Conservation (phyloP, 169 alveolate species). For the Cryptosporidium baileyi region DNA sequence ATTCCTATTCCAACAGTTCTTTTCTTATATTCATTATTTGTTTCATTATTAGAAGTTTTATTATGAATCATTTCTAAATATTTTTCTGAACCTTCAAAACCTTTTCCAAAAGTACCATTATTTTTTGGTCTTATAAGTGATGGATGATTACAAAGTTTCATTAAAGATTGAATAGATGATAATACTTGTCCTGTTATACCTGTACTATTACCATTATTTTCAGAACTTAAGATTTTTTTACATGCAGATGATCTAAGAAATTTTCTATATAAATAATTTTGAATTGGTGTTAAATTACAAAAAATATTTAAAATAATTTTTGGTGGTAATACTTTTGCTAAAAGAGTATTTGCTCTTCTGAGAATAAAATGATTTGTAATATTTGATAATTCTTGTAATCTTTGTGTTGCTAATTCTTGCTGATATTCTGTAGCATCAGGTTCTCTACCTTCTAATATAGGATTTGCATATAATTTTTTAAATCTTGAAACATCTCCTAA, state of each 20-base stretch:
- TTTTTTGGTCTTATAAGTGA: conserved; percentile 71
- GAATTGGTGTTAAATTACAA: conserved; percentile 85
- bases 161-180: conserved; percentile 81
- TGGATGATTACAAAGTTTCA: conserved; percentile 89
- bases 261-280: conserved; percentile 78
- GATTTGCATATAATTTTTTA: conserved; percentile 83
- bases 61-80: conserved; percentile 53
- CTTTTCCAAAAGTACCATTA: conserved; percentile 58
- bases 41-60: not conserved
- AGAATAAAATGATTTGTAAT: conserved; percentile 88
- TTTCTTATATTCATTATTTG: not conserved
- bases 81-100: conserved; percentile 64
- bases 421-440: conserved; percentile 89
- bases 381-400: conserved; percentile 86
- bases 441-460: conserved; percentile 86
- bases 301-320: conserved; percentile 85
- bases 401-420: conserved; percentile 83
- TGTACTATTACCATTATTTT: conserved; percentile 30
- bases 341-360: conserved; percentile 86
- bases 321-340: conserved; percentile 89
- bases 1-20: not conserved
- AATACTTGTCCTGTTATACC: conserved; percentile 77
- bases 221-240: conserved; percentile 75
- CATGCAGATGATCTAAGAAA: conserved; percentile 78
- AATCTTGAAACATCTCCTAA: conserved; percentile 82